Percentiles rank a stretch among this genome's conserved stretches.
Conservation (phyloP, 495 filamentous ascomycete genomes). For the Venustampulla echinocandica region DNA sequence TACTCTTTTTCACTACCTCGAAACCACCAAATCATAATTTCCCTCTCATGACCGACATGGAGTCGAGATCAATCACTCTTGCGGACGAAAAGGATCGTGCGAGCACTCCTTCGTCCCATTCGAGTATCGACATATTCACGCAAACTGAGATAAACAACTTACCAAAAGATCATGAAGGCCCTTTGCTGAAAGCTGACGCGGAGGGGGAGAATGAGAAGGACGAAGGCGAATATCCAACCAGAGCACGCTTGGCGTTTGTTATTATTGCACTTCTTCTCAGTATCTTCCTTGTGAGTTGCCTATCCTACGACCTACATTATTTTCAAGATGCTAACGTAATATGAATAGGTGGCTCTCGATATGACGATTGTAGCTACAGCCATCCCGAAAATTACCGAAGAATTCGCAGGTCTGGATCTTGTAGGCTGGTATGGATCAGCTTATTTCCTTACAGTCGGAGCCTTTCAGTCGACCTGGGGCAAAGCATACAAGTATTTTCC, state of each 20-base stretch:
- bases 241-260: constrained; percentile 8
- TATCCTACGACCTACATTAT: too few relatives aligned
- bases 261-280: constrained; percentile 16
- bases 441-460: constrained; percentile 41
- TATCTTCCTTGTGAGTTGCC: constrained; percentile 19
- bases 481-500: constrained; percentile 28
- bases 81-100: constrained; percentile 15
- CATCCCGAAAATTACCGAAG: constrained; percentile 42
- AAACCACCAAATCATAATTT: not conserved
- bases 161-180: constrained; percentile 17
- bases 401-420: constrained; percentile 38
- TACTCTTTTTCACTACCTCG: not conserved
- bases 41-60: constrained; percentile 7
- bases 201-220: constrained; percentile 3
- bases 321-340: too few relatives aligned
- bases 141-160: constrained; percentile 7
- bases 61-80: constrained; percentile 17
- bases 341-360: constrained; percentile 34
- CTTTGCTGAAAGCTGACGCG: constrained; percentile 1
- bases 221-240: constrained; percentile 16
- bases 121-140: constrained; percentile 7
- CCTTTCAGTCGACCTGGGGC: constrained; percentile 43
- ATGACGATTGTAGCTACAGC: constrained; percentile 48
- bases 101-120: constrained; percentile 9
- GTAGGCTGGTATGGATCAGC: constrained; percentile 48